phyloP scores from a whole-genome alignment of 306 rosid genomes.

The Vigna hirtella region DNA sequence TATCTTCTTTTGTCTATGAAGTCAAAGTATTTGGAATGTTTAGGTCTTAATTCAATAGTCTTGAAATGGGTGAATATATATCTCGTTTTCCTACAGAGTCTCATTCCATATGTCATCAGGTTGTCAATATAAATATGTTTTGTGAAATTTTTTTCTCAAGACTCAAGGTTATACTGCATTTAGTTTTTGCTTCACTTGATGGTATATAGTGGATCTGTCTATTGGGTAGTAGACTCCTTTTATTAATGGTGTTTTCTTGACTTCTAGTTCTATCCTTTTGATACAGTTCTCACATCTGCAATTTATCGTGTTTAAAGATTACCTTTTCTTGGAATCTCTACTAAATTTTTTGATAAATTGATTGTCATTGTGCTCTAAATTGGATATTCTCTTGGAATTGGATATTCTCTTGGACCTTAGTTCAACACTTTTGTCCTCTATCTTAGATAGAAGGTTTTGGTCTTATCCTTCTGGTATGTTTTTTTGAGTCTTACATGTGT shows the following conservation, averaged over 20 bases:
- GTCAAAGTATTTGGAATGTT: slow-evolving; percentile 21
- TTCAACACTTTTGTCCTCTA: neutral
- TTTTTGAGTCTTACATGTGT: neutral
- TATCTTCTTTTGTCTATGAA: neutral
- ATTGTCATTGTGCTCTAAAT: neutral
- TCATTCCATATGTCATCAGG: neutral
- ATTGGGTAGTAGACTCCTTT: neutral
- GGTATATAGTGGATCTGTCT: neutral
- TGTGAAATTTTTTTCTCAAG: neutral
- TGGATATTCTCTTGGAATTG: neutral
- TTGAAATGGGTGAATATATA: neutral
- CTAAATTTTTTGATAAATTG: no score
- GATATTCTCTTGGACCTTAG: neutral
- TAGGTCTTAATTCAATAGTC: neutral
- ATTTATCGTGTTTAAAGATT: no score
- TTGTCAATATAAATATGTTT: neutral
- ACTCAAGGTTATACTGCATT: neutral
- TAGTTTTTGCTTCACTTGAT: neutral
- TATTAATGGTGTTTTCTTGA: neutral
- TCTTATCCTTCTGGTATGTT: neutral
- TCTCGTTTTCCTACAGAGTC: neutral
- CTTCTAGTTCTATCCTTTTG: no score
- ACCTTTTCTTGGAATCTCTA: no score
- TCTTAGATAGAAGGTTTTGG: neutral
- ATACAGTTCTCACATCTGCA: no score